Base-by-base conservation (phyloP, 2,329 filamentous ascomycete species). In the Aspergillus eucalypticola region DNA sequence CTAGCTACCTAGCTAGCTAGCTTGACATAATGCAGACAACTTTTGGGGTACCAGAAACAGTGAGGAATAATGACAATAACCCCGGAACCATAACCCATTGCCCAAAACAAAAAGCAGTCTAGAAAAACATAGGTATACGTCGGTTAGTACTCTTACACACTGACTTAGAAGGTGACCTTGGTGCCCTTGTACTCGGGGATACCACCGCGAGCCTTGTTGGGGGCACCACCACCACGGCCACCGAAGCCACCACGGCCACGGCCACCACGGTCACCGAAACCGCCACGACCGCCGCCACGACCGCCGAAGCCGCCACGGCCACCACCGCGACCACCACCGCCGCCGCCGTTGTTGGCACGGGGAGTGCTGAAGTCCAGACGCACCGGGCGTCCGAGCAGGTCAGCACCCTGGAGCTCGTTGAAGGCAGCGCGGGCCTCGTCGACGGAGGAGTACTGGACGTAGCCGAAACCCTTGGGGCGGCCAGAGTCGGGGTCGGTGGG, bases 391-490 rank as follows among this genome's bases (percentile, higher is more conserved):
- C 90, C 87, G 65, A 82, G 84, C 69, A 95, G 84, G 61, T 91
- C 87, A 58, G 82, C 82, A 66, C 91, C 91, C 69, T 90, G 88
- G 75, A 91, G 84, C 59, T 83, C 80, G 69, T 89, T 83, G 69
- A 91, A 86, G 23, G 88, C 93, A 69, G 82, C 79, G 80, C 89
- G 90, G 71, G 93, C 91, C 71, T 96, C 92, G 27, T 96, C 92
- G 63, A 95, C 77, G 17, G 89, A 90, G 69, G 82, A 81, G 83
- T 94, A 96, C 73, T 89, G 88, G 65, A 96, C 89, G 75, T 97
- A 97, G 58, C 91, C 93, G 78, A 96, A 96, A 60, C 93, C 93
- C 88, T 96, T 96, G 74, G 89, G 88, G 69, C 88, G 86, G 66
- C 92, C 92, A 64, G 87, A 87, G 63, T 96, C 92, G 82, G 82